These are phyloP conservation scores for Pyrenula massariospora DNA, from an alignment of 495 filamentous ascomycete genomes.

Conservation along the genomic window DNA sequence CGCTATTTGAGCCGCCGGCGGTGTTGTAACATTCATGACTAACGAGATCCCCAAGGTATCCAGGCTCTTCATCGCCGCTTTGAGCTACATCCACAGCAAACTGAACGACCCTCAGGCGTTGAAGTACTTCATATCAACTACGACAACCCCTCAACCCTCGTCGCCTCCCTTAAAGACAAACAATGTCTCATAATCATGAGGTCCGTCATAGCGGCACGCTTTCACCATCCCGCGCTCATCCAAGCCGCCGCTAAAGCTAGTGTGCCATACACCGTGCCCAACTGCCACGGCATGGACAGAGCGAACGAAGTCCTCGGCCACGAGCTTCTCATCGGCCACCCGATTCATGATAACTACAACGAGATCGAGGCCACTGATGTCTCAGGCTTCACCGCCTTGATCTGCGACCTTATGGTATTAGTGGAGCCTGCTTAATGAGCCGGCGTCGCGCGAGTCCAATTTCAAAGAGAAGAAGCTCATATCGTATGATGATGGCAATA, in stretches of 20 bases:
- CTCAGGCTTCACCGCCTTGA: conserved; percentile 27
- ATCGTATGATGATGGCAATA: conserved; percentile 36
- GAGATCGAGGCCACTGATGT: conserved; percentile 11
- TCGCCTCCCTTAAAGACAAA: conserved; percentile 26
- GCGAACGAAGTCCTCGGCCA: conserved; percentile 11
- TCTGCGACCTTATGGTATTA: conserved; percentile 42
- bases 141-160: conserved; percentile 20
- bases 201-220: conserved; percentile 14
- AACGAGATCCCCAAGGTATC: conserved; percentile 30
- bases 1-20: conserved; percentile 32
- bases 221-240: conserved; percentile 15
- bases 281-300: conserved; percentile 13
- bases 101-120: conserved; percentile 25
- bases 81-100: conserved; percentile 32
- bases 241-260: conserved; percentile 22
- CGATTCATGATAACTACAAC: neutral
- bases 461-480: conserved; percentile 21
- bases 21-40: conserved; percentile 29
- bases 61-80: conserved; percentile 40
- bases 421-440: conserved; percentile 23
- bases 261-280: conserved; percentile 26
- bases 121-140: conserved; percentile 31
- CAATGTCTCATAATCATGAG: conserved; percentile 26
- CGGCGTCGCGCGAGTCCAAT: conserved; percentile 30
- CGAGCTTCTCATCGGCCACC: neutral